Base-by-base conservation (phyloP, 2,329 filamentous ascomycete genomes). In the Colletotrichum eremochloae region DNA sequence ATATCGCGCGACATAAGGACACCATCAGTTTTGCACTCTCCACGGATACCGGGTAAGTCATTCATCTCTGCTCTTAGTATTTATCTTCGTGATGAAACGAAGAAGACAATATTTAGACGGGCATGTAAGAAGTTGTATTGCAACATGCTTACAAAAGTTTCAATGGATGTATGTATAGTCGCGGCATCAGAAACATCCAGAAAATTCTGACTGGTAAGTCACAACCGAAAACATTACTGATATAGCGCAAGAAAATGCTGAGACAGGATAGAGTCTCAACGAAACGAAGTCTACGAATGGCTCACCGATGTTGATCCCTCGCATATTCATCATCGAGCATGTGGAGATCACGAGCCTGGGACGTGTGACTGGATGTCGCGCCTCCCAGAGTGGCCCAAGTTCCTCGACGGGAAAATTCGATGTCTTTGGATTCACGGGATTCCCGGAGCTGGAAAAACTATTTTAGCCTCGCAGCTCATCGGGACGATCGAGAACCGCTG, bases 401-500 rank as follows among this genome's bases (percentile, higher is more conserved):
- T 62, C 3, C 18, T 50, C 0, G 5, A 7, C 1, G 63, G 56
- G 0, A 12, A 18, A 1, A 5, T 8, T 1, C 48, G 1, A 0
- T 68, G 63, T 1, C 20, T 71, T 1, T 71, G 68, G 56, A 31
- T 71, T 0, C 68, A 68, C 3, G 68, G 68, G 0, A 71, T 68
- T 1, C 68, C 68, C 1, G 68, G 68, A 6, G 56, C 68, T 0
- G 63, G 68, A 0, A 71, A 71, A n/a, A 68, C 68, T 0, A 0
- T 71, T 0, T 33, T 71, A 1, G 63, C 68, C 0, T 71, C 68
- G 0, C 68, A 62, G 3, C 40, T 71, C 0, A 50, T 67, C 18
- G 0, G 7, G 0, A n/a, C 11, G 3, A 31, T 63, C 1, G 46
- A 24, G 3, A 0, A 31, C 1, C 14, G n/a, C 0, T 71, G 63